phyloP scores from a whole-genome alignment of 1,284 basidiomycete species.

The Ganoderma leucocontextum region DNA sequence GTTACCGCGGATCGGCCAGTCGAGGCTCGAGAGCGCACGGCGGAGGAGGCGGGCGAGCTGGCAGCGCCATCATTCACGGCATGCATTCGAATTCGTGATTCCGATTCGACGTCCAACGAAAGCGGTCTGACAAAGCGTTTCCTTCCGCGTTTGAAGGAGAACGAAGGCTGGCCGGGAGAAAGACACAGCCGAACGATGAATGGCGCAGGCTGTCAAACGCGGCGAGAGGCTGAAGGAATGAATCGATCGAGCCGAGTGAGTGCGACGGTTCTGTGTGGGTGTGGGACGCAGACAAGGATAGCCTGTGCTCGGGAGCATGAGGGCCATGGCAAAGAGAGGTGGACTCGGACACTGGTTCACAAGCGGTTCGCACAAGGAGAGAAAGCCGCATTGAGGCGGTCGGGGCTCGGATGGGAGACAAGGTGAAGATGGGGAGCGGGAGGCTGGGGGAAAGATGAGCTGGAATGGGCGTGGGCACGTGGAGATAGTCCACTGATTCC shows the following conservation, averaged over 20 bases:
- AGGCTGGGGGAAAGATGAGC: conserved; percentile 22
- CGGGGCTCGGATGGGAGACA: background rate
- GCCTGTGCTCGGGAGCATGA: conserved; percentile 1
- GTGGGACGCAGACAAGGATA: conserved; percentile 2
- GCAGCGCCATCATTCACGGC: background rate
- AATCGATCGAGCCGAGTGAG: conserved; percentile 4
- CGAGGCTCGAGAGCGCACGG: background rate
- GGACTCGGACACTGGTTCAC: background rate
- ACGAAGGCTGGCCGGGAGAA: background rate
- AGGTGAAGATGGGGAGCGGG: background rate
- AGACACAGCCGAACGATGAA: background rate
- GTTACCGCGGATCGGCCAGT: background rate
- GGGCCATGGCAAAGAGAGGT: background rate
- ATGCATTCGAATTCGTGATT: background rate
- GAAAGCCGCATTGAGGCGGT: background rate
- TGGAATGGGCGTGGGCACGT: conserved; percentile 23
- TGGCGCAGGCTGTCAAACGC: conserved; percentile 3
- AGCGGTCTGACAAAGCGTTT: background rate
- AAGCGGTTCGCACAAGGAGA: background rate
- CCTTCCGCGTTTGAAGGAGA: conserved; percentile 5
- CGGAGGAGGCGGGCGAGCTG: background rate
- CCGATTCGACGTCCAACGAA: background rate
- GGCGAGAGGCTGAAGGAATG: background rate
- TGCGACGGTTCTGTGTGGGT: conserved; percentile 2
- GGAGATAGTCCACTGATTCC: conserved; percentile 28